These are phyloP conservation scores for Porodaedalea pini DNA, from an alignment of 1,284 basidiomycete species.

Conservation along the genomic window DNA sequence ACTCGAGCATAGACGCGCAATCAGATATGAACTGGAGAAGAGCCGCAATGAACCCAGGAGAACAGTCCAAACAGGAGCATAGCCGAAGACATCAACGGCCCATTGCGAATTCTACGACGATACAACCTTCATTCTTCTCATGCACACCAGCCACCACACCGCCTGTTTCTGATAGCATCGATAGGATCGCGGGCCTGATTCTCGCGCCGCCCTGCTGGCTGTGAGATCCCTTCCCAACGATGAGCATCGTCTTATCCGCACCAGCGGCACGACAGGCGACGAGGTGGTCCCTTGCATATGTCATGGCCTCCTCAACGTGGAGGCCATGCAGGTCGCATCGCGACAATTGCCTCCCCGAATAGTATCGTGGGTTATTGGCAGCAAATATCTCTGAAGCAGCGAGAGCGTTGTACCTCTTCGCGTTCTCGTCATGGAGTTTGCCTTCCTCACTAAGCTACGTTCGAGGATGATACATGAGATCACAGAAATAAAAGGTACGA, in stretches of 20 bases:
- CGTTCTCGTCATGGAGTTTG: slow-evolving; percentile 16
- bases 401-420: slow-evolving; percentile 10
- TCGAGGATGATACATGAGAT: background rate
- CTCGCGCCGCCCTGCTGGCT: slow-evolving; percentile 18
- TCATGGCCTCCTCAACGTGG: slow-evolving; percentile 18
- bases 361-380: slow-evolving; percentile 10
- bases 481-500: no score
- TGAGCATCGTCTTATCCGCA: slow-evolving; percentile 20
- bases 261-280: slow-evolving; percentile 5
- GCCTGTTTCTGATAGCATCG: slow-evolving; percentile 6
- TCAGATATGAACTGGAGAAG: no score
- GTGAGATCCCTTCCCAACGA: slow-evolving; percentile 18
- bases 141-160: slow-evolving; percentile 13
- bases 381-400: slow-evolving; percentile 17
- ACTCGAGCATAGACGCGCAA: no score
- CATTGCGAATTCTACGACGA: slow-evolving; percentile 14
- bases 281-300: slow-evolving; percentile 14
- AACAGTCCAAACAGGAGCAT: no score
- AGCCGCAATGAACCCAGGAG: no score
- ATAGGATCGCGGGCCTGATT: slow-evolving; percentile 18
- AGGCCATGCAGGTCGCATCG: slow-evolving; percentile 20
- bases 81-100: no score
- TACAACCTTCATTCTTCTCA: slow-evolving; percentile 19
- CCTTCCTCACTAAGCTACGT: slow-evolving; percentile 13
- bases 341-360: background rate